Evolutionary conservation across 78 protist genomes (phyloP).

Genomic region (Dictyostelium firmibasis): DNA sequence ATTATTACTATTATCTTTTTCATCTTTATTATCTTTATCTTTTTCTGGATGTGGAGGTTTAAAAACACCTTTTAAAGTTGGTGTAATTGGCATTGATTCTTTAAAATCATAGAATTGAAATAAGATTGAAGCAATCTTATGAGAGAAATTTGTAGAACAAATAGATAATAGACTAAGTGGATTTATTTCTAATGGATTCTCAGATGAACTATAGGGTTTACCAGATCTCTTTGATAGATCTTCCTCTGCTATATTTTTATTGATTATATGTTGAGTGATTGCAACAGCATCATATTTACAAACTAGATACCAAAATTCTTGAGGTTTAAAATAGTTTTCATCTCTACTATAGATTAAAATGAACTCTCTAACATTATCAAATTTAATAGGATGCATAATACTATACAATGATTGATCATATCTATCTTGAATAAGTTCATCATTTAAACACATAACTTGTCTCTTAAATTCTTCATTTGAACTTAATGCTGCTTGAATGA

Average conservation of each 20-base stretch:
- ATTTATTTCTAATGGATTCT: neutral
- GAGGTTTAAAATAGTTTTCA: neutral
- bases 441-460: neutral
- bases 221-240: neutral
- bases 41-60: neutral
- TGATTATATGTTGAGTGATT: neutral
- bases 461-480: neutral
- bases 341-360: neutral
- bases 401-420: neutral
- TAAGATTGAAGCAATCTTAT: neutral
- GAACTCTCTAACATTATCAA: neutral
- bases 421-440: neutral
- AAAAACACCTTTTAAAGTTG: neutral
- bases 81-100: neutral
- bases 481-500: neutral
- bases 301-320: constrained; percentile 9
- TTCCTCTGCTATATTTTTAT: neutral
- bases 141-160: neutral
- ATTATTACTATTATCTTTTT: neutral
- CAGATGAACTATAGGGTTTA: neutral
- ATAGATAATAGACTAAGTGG: neutral
- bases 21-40: neutral
- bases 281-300: neutral
- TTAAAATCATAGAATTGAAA: constrained; percentile 14
- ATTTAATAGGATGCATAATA: neutral